Evolutionary conservation across 106 monocot genomes (phyloP), one percentile per base, ranked within the genome.

Genomic region (Dactylorhiza incarnata): DNA sequence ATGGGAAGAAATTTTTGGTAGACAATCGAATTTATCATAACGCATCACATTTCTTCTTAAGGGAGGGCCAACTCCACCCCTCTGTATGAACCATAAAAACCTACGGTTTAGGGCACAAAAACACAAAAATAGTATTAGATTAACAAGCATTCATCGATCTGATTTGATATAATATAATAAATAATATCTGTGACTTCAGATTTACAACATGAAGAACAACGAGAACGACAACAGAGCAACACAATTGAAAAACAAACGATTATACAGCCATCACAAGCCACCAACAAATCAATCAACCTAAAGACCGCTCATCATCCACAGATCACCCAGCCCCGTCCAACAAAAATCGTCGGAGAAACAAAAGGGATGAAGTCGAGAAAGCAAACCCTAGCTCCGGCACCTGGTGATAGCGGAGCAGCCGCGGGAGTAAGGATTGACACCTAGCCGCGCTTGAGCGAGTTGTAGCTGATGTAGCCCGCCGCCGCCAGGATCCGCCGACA

Each of bases 381-480:
- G 23, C 14, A 72, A 49, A 49, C 6, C 72, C 72, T 72, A 82
- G 37, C 61, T 44, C 13, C 82, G 58, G 84, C 87, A 88, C 17
- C 66, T 52, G 37, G 87, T 84, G 84, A 88, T 84, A 48, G 68
- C 17, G 68, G 59, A 77, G 79, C 87, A 88, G 9, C 87, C 87
- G 24, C 87, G 82, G n/a, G 10, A 45, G 75, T 88, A 88, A 13
- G 82, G 87, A 53, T 88, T 88, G 87, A 84, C 9, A 76, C 69
- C 16, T 50, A 76, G 11, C 76, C 84, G 4, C 82, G 65, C 63
- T 74, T 72, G 55, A 88, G 79, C 5, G 84, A 68, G 7, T 49
- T 70, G 74, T 88, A 88, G 79, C 87, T 84, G 56, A 88, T 88
- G 79, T 84, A 82, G 4, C 55, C 43, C 49, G 22, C 11, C 6